Evolutionary conservation across 108 stramenopile species (phyloP).

Genomic region (Skeletonema menzelii): DNA sequence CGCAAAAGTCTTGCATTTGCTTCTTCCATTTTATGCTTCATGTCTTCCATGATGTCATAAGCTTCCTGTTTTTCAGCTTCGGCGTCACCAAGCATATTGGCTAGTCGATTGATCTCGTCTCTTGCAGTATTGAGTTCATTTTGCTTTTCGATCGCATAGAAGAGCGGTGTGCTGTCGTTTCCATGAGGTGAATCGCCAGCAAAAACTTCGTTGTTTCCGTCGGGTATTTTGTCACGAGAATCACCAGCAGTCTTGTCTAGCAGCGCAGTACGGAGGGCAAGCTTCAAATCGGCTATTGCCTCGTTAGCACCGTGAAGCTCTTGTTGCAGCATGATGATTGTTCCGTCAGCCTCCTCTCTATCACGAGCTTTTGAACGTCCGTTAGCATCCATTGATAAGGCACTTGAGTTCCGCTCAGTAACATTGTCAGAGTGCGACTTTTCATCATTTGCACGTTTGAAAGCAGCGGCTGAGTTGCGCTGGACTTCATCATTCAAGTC

Average conservation of each 20-base stretch:
- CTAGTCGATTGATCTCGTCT: slow-evolving; percentile 83
- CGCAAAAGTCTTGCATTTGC: slow-evolving; percentile 63
- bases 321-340: slow-evolving; percentile 79
- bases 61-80: slow-evolving; percentile 77
- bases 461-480: slow-evolving; percentile 44
- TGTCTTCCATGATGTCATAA: slow-evolving; percentile 70
- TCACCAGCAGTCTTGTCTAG: slow-evolving; percentile 35
- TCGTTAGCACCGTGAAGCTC: slow-evolving; percentile 79
- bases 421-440: slow-evolving; percentile 2
- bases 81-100: slow-evolving; percentile 73
- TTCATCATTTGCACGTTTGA: slow-evolving; percentile 40
- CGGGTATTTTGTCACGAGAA: not conserved
- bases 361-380: not conserved
- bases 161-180: slow-evolving; percentile 66
- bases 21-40: slow-evolving; percentile 68
- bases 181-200: slow-evolving; percentile 13
- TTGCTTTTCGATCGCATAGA: slow-evolving; percentile 90
- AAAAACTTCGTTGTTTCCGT: not conserved
- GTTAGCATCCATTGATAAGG: not conserved
- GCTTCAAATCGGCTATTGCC: slow-evolving; percentile 79
- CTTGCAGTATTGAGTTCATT: slow-evolving; percentile 83
- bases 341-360: slow-evolving; percentile 61
- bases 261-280: slow-evolving; percentile 66
- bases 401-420: slow-evolving; percentile 8
- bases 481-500: slow-evolving; percentile 40